A percentile compares a stretch with the other conserved stretches of the same genome.
Conservation (phyloP, 139 green algal genomes). For the Gonium pectorale region DNA sequence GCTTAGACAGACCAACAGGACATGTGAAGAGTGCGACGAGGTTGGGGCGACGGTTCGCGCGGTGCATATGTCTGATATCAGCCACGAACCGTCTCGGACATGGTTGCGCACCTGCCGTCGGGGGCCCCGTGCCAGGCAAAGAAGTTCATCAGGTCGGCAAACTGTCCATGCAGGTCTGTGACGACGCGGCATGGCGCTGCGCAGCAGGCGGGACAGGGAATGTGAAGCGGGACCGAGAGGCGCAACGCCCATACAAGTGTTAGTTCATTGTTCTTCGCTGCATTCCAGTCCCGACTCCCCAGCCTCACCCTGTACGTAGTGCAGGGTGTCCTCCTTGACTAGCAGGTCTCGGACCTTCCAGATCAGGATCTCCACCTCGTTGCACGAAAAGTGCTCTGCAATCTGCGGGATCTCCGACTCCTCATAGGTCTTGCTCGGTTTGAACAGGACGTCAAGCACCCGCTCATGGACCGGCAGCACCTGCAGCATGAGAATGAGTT, state of each 20-base stretch:
- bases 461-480: too few species aligned
- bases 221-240: too few species aligned
- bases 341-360: not conserved
- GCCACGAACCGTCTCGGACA: too few species aligned
- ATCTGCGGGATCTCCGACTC: not conserved
- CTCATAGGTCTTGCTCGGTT: not conserved
- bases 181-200: constrained; percentile 22
- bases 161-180: constrained; percentile 21
- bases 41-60: too few species aligned
- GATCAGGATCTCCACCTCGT: not conserved
- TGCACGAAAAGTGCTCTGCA: not conserved
- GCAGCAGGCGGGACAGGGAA: too few species aligned
- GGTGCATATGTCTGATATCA: too few species aligned
- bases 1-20: too few species aligned
- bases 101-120: constrained; percentile 21
- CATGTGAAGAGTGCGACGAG: too few species aligned
- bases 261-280: too few species aligned
- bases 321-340: not conserved
- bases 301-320: not conserved
- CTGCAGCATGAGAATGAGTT: too few species aligned
- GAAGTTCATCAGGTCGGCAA: constrained; percentile 1
- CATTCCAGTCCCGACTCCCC: too few species aligned
- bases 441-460: not conserved
- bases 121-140: not conserved
- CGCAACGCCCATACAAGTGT: too few species aligned